Evolutionary conservation across 176 grass and related monocot genomes (phyloP).

Genomic region (Secale cereale): DNA sequence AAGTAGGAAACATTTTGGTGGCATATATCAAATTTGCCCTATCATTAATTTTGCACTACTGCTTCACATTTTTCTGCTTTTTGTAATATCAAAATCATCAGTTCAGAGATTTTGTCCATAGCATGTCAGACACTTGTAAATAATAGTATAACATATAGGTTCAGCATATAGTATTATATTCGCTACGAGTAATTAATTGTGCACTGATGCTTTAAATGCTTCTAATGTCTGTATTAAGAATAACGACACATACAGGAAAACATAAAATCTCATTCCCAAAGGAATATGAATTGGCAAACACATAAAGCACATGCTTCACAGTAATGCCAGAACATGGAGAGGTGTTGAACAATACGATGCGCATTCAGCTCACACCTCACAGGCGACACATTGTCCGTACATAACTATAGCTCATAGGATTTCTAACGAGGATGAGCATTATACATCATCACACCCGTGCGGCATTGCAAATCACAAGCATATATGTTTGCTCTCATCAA

Average conservation of each 20-base stretch:
- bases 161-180: too few species aligned
- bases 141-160: too few species aligned
- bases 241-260: neutral
- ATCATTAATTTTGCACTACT: too few species aligned
- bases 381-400: neutral
- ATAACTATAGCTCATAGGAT: neutral
- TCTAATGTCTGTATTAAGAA: neutral
- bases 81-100: too few species aligned
- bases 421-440: neutral
- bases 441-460: neutral
- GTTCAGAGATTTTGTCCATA: too few species aligned
- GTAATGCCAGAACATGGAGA: neutral
- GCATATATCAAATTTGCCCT: too few species aligned
- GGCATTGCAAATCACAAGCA: neutral
- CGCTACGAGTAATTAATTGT: too few species aligned
- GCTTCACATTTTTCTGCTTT: too few species aligned
- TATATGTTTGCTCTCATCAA: neutral
- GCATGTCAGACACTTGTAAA: too few species aligned
- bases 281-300: neutral
- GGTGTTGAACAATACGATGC: neutral
- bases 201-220: too few species aligned
- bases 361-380: neutral
- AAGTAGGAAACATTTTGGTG: too few species aligned
- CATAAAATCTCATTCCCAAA: neutral
- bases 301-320: neutral